Evolutionary conservation across 228 moss, liverwort and hornwort species (phyloP), one percentile per base, ranked within the genome.

Genomic region (Sphagnum magellanicum): DNA sequence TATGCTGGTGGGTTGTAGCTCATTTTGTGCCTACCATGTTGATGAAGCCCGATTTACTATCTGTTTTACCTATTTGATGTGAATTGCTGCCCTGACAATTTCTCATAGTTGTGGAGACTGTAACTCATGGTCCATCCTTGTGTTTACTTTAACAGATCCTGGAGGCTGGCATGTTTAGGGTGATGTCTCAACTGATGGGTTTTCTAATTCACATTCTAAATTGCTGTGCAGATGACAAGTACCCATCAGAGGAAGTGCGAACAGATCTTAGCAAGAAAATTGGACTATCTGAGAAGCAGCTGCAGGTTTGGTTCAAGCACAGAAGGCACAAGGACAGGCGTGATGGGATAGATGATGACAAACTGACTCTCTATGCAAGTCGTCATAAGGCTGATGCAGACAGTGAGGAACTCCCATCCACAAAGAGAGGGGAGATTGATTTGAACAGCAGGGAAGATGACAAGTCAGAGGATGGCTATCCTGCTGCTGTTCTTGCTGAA

Each of bases 301-400:
- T 93, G 63, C 93, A 93, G 76, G 86, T 93, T 16, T 93, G 93
- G 93, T 93, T 93, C 55, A 93, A 89, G 4, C 93, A 93, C 76
- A 81, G 91, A 51, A 89, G 93, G 13, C 87, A 89, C 61, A 93
- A 93, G 70, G 93, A 93, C 71, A 87, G 93, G 74, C 89, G 90
- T 9, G 93, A 93, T 73, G 93, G 93, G 11, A 90, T 93, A 5
- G 85, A 90, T 74, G 91, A 93, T 65, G 90, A 83, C 0, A 90
- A 89, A 71, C 72, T 90, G 77, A 79, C 83, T 0, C 85, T 87
- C 50, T 83, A 90, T 59, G 80, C 90, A 8, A 93, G 85, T 77
- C 83, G 92, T 32, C 84, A 81, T 68, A 93, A 87, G 65, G 81
- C 77, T 58, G 92, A 82, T 4, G 8, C 63, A n/a, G 14, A 60